Evolutionary conservation across 345 rosid species (phyloP), one percentile per base, ranked within the genome.

Genomic region (Bruguiera sexangula): DNA sequence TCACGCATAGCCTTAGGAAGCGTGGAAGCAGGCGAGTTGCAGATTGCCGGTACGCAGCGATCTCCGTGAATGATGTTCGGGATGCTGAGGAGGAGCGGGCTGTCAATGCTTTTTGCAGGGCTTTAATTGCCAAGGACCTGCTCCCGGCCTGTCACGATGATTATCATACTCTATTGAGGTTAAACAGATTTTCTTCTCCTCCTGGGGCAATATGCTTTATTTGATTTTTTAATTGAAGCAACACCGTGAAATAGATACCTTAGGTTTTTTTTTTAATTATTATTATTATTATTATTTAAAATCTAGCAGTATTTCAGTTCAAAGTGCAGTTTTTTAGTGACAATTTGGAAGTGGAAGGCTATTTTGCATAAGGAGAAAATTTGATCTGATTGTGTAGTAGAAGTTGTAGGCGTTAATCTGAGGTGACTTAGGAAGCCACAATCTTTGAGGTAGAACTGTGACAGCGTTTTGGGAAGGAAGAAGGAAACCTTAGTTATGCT

Each of bases 111-210:
- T 86, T 94, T 73, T 95, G 96, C 66, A 83, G 80, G 64, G 75
- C 75, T 53, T 84, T 94, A 86, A 79, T 86, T 59, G 79, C 83
- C 6, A 80, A 72, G 13, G 90, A 87, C 70, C 75, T 84, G 87
- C 96, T 94, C 63, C 97, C 93, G 0, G 59, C 83, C 53, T 78
- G 85, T 6, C 95, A 85, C 24, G 96, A 94, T 70, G 96, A 91
- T 84, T 94, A 91, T 76, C 96, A 94, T 76, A 94, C 96, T 27
- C 84, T 94, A 82, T 78, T 94, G 85, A 91, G 98, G 98, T 89
- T 55, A 67, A 9, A 29, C 30, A 43, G 5, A 11, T 43, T 19
- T 13, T 43, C 50, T 43, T 15, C 37, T 34, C 37, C 37, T 34
- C 37, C 2, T 34, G 8, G 2, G 37, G 37, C 50, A 43, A 3